Evolutionary conservation across 2,329 filamentous ascomycete species (phyloP), one percentile per base, ranked within the genome.

Genomic region (Aspergillus tamarii): DNA sequence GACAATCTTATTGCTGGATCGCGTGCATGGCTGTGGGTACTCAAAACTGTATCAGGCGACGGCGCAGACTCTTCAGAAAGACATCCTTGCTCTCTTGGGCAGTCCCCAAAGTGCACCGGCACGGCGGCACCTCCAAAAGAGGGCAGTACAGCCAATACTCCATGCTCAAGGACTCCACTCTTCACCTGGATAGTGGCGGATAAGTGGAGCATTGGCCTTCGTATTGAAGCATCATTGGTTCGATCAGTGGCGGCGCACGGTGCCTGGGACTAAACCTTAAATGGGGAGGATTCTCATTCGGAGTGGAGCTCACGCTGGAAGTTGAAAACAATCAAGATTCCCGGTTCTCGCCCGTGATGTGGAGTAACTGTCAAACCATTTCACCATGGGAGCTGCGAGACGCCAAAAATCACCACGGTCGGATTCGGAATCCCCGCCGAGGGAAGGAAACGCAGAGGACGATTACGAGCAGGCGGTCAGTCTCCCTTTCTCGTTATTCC

Each of bases 381-480:
- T 39, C 32, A 55, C 32, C 21, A 55, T 55, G 52, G 52, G 52
- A 41, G 52, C 52, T 23, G 52, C 52, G 14, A 55, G 32, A 41
- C 16, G 6, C 21, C 32, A 55, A 12, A 23, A 34, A 19, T 55
- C 52, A 2, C 34, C 52, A 11, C 52, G 52, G 10, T 55, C 52
- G 19, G 69, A 69, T 60, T 68, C 56, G 41, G 71, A 67, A 36
- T 70, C 72, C 54, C 69, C 68, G 43, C 66, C 59, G 32, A 70
- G 70, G 63, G 72, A 53, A 41, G 45, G 54, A 32, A 48, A 52
- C 26, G 46, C 39, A 39, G 39, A 52, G 48, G 50, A 63, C n/a
- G 50, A 39, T 41, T 52, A 63, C n/a, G 59, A 53, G n/a, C 45
- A 59, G 54, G 32, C 52, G 32, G 52, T 55, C 21, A 2, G 52